phyloP scores from a whole-genome alignment of 1,139 yeast genomes.

The Scheffersomyces segobiensis region DNA sequence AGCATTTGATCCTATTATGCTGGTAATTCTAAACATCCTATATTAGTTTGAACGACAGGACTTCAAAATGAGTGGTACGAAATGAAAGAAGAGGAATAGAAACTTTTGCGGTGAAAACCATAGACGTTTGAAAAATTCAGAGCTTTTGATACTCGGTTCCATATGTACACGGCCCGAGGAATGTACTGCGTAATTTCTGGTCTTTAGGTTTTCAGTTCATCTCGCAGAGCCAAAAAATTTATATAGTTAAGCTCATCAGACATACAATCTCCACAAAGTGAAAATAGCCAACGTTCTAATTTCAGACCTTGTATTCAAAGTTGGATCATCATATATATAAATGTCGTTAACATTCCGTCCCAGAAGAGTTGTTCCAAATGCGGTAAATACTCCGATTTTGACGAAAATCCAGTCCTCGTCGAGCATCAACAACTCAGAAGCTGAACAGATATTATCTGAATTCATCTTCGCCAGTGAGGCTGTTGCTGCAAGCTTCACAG shows the following conservation, averaged over 20 bases:
- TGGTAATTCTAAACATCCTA: slow-evolving; percentile 10
- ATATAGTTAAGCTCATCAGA: not conserved
- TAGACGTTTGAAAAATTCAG: not conserved
- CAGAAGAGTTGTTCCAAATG: slow-evolving; percentile 41
- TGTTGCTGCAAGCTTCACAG: slow-evolving; percentile 12
- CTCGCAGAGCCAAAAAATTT: not conserved
- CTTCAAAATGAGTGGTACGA: not conserved
- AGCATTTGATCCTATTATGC: slow-evolving; percentile 6
- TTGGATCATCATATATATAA: not conserved
- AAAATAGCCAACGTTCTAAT: not conserved
- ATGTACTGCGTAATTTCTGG: not conserved
- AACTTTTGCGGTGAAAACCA: not conserved
- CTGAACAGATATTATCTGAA: slow-evolving; percentile 46
- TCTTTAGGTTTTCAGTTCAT: not conserved
- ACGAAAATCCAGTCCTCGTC: slow-evolving; percentile 33
- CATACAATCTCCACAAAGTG: not conserved
- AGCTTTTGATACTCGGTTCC: not conserved
- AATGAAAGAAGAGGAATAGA: not conserved
- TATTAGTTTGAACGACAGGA: not conserved
- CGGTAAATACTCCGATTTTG: slow-evolving; percentile 53
- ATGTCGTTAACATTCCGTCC: slow-evolving; percentile 14
- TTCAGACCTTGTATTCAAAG: not conserved
- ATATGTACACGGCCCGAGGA: not conserved
- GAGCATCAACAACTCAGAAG: slow-evolving; percentile 37
- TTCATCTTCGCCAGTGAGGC: slow-evolving; percentile 42